Evolutionary conservation across 805 yeast genomes (phyloP), one percentile per base, ranked within the genome.

Genomic region (Spathaspora gorwiae): DNA sequence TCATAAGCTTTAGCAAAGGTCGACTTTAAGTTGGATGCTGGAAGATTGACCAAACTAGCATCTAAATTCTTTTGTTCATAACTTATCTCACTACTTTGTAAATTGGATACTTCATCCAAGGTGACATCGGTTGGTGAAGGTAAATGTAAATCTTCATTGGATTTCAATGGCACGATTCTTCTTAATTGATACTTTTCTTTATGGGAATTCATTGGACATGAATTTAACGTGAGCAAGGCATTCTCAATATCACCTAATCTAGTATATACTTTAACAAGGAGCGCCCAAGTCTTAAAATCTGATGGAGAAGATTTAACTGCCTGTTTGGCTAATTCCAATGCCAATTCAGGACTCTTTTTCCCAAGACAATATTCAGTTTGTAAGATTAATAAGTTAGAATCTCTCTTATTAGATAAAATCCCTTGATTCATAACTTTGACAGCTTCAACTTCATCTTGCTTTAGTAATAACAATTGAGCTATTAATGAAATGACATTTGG

Each of bases 131-230:
- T 68, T 3, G 95, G 94, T 36, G 84, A 69, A 0, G 95, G 95
- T 36, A 87, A 69, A 62, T 87, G 95, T 53, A 87, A 64, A 46
- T 75, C 77, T 3, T 78, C 80, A 14, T 70, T 59, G 12, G 65
- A 64, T 26, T 65, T 62, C 15, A 81, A 75, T 26, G 79, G 76
- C 9, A 78, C 78, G 5, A 83, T 74, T 55, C 94, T 70, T 57
- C 76, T 79, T 54, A 84, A 71, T 19, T 74, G 70, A 59, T 72
- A 85, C 50, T 78, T 78, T 54, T 86, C 94, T 57, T 80, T 83
- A 55, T 81, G 80, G 9, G 85, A 78, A 44, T 82, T 82, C 89
- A 87, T 84, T 24, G 95, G 95, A 56, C 90, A 84, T 12, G 92
- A 81, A 55, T 87, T 87, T 52, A 87, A 70, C 1, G 90, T 79